A percentile compares a stretch with the other conserved stretches of the same genome.
These are phyloP conservation scores for Poterioochromonas sp. DNA, from an alignment of 352 stramenopile genomes.

Conservation along the genomic window DNA sequence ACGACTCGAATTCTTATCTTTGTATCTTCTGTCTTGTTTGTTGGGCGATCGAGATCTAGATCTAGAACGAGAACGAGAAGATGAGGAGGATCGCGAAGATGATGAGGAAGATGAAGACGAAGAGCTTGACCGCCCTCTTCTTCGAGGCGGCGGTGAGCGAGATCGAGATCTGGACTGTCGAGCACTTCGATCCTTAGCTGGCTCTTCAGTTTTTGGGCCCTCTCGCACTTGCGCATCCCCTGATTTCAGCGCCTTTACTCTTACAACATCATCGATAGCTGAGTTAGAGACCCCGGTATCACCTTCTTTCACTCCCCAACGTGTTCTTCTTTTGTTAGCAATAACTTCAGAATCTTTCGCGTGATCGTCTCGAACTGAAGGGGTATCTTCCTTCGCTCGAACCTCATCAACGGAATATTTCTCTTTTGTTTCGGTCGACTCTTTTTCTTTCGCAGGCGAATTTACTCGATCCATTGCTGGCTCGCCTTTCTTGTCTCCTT, in stretches of 20 bases:
- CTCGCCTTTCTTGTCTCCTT: too few relatives aligned
- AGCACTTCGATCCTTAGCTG: not conserved
- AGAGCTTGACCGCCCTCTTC: not conserved
- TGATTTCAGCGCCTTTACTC: not conserved
- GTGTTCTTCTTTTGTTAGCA: not conserved
- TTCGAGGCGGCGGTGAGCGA: not conserved
- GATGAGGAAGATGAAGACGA: slow-evolving; percentile 4
- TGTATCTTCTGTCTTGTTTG: too few relatives aligned
- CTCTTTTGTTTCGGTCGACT: too few relatives aligned
- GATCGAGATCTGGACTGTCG: not conserved
- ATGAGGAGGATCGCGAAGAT: not conserved
- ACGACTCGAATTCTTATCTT: too few relatives aligned
- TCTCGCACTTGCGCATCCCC: not conserved
- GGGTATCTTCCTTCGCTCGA: not conserved
- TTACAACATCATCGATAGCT: not conserved
- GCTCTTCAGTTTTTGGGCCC: not conserved
- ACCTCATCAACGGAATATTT: too few relatives aligned
- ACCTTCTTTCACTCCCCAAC: not conserved
- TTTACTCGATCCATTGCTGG: too few relatives aligned
- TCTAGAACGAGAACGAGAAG: not conserved
- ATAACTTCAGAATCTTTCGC: not conserved
- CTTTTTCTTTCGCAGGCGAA: too few relatives aligned
- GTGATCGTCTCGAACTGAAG: not conserved
- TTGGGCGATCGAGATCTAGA: too few relatives aligned
- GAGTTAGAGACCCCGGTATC: not conserved